phyloP scores from a whole-genome alignment of 2,329 filamentous ascomycete species.

The Penicillium decumbens region DNA sequence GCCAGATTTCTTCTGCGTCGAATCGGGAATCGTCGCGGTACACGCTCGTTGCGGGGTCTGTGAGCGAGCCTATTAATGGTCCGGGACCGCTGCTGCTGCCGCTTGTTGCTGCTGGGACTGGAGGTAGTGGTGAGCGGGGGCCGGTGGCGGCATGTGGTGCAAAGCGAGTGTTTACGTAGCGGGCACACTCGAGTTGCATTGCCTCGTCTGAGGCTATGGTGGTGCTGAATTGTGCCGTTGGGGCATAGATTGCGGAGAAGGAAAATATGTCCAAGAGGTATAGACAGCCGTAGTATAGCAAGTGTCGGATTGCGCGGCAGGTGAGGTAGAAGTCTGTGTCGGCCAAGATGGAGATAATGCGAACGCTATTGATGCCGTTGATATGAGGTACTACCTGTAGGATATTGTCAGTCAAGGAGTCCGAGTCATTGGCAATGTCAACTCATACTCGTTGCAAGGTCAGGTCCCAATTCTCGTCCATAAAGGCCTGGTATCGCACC shows the following conservation, averaged over 20 bases:
- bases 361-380: slow-evolving; percentile 85
- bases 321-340: slow-evolving; percentile 84
- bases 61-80: slow-evolving; percentile 17
- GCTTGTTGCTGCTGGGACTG: slow-evolving; percentile 10
- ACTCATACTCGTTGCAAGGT: slow-evolving; percentile 46
- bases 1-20: slow-evolving; percentile 43
- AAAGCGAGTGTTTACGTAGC: slow-evolving; percentile 66
- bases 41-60: slow-evolving; percentile 19
- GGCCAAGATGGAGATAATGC: slow-evolving; percentile 76
- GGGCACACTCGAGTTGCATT: slow-evolving; percentile 81
- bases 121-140: slow-evolving; percentile 20
- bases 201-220: slow-evolving; percentile 68
- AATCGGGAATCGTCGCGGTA: slow-evolving; percentile 20
- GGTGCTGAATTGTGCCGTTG: slow-evolving; percentile 69
- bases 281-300: slow-evolving; percentile 89
- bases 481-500: slow-evolving; percentile 50
- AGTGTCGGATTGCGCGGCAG: slow-evolving; percentile 77
- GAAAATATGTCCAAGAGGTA: slow-evolving; percentile 92
- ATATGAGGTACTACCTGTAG: slow-evolving; percentile 71
- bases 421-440: background rate
- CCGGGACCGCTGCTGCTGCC: slow-evolving; percentile 16
- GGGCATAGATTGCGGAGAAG: slow-evolving; percentile 85
- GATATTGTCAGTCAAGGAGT: background rate
- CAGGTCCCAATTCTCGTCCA: slow-evolving; percentile 54
- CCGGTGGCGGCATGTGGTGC: slow-evolving; percentile 30